phyloP scores from a whole-genome alignment of 2,329 filamentous ascomycete species.

The Claviceps humidiphila region DNA sequence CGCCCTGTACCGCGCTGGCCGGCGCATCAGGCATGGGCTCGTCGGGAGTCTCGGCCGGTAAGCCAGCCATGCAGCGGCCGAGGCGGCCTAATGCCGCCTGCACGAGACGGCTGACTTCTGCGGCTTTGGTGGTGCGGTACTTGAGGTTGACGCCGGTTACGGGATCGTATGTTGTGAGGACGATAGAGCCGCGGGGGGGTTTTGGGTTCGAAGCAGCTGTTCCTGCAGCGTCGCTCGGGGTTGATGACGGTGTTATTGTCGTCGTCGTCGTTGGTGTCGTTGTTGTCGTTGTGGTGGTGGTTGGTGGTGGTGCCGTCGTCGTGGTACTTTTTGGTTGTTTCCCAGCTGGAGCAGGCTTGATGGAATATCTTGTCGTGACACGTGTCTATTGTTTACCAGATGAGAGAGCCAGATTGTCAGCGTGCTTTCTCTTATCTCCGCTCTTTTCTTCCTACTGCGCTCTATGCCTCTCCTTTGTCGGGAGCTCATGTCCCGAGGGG shows the following conservation, averaged over 20 bases:
- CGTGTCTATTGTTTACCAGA: constrained; percentile 46
- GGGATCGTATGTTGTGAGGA: constrained; percentile 83
- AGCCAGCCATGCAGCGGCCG: constrained; percentile 53
- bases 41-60: constrained; percentile 29
- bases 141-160: constrained; percentile 70
- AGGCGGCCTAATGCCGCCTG: constrained; percentile 57
- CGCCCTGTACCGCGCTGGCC: constrained; percentile 4
- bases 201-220: constrained; percentile 18
- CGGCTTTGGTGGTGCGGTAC: constrained; percentile 81
- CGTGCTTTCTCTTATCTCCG: background rate
- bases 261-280: background rate
- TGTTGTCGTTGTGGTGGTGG: background rate
- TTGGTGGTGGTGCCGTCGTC: background rate
- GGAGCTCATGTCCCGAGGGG: no score
- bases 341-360: constrained; percentile 32
- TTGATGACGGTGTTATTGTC: background rate
- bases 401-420: constrained; percentile 4
- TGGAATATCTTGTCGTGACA: constrained; percentile 86
- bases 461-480: background rate
- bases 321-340: constrained; percentile 14
- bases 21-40: constrained; percentile 29
- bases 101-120: constrained; percentile 76
- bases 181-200: constrained; percentile 54
- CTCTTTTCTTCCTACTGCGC: background rate
- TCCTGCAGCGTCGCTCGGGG: constrained; percentile 13